phyloP scores from a whole-genome alignment of 2,329 filamentous ascomycete genomes.

The Fusarium virguliforme region DNA sequence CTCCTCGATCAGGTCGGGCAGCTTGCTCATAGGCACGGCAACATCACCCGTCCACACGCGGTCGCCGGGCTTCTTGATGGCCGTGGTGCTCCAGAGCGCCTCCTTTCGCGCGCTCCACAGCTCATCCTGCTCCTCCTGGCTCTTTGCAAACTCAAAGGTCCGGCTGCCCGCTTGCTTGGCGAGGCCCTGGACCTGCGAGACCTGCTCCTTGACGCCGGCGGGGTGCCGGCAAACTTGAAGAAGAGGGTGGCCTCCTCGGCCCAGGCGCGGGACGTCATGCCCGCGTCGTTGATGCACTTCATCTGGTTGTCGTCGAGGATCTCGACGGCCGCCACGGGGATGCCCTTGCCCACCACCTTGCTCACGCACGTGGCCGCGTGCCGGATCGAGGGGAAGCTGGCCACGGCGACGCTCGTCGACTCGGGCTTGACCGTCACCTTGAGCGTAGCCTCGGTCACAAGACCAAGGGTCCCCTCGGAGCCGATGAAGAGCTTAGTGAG shows the following conservation, averaged over 20 bases:
- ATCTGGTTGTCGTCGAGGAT: constrained; percentile 95
- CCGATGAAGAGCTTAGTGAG: constrained; percentile 92
- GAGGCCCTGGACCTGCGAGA: constrained; percentile 76
- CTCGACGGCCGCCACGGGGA: constrained; percentile 92
- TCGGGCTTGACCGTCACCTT: constrained; percentile 88
- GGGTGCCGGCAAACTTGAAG: constrained; percentile 87
- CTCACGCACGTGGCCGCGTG: constrained; percentile 85
- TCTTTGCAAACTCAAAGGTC: constrained; percentile 84
- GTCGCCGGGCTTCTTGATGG: constrained; percentile 75
- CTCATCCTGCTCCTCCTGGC: constrained; percentile 78
- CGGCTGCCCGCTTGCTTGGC: constrained; percentile 74
- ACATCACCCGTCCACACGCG: constrained; percentile 90
- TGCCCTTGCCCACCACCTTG: constrained; percentile 83
- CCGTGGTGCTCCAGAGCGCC: constrained; percentile 85
- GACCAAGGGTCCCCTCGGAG: constrained; percentile 90
- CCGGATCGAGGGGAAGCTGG: constrained; percentile 71
- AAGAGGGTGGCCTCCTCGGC: constrained; percentile 82
- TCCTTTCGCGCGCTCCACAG: constrained; percentile 90
- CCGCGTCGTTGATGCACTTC: constrained; percentile 76
- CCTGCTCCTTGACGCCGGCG: constrained; percentile 82
- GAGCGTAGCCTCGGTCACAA: constrained; percentile 91
- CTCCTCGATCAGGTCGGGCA: constrained; percentile 84
- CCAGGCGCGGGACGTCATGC: constrained; percentile 78
- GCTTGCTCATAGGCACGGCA: constrained; percentile 82
- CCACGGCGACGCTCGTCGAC: constrained; percentile 85